These are phyloP conservation scores for Phytopythium kandeliae DNA, from an alignment of 352 stramenopile species.

Conservation along the genomic window DNA sequence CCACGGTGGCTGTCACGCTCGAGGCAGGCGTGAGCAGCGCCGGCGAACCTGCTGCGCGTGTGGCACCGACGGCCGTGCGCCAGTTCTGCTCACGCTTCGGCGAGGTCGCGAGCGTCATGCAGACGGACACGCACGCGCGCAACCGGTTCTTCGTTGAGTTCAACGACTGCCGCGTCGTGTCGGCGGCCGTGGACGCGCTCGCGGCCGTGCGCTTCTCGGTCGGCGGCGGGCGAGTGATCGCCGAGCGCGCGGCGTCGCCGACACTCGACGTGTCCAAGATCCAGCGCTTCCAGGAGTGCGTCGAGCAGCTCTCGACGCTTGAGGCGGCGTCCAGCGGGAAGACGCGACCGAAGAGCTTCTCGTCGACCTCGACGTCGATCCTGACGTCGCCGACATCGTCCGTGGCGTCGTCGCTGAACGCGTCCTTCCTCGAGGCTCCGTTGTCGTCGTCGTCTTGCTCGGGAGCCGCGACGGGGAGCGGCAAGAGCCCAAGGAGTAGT, in stretches of 20 bases:
- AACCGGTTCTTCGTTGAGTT: conserved; percentile 70
- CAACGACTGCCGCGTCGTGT: conserved; percentile 57
- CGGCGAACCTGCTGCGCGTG: conserved; percentile 5
- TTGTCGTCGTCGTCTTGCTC: conserved; percentile 1
- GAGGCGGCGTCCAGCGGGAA: conserved; percentile 10
- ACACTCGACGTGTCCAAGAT: conserved; percentile 58
- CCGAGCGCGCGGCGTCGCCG: conserved; percentile 39
- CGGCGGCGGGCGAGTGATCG: conserved; percentile 28
- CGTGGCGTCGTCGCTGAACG: conserved; percentile 53
- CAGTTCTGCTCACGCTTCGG: conserved; percentile 65
- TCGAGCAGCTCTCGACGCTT: conserved; percentile 15
- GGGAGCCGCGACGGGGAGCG: background rate
- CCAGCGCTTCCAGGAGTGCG: conserved; percentile 51
- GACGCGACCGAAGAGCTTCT: conserved; percentile 53
- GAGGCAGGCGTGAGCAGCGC: background rate
- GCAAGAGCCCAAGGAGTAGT: conserved; percentile 6
- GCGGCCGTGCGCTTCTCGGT: conserved; percentile 3
- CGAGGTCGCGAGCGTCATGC: conserved; percentile 67
- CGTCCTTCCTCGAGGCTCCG: conserved; percentile 42
- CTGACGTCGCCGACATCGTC: conserved; percentile 65
- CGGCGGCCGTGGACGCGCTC: conserved; percentile 33
- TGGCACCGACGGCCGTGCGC: conserved; percentile 23
- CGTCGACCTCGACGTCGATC: conserved; percentile 49
- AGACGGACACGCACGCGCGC: conserved; percentile 26
- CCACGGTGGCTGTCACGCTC: conserved; percentile 49